Percentiles rank a stretch among this genome's conserved stretches.
Conservation (phyloP, 495 filamentous ascomycete genomes). For the Xylaria bambusicola region DNA sequence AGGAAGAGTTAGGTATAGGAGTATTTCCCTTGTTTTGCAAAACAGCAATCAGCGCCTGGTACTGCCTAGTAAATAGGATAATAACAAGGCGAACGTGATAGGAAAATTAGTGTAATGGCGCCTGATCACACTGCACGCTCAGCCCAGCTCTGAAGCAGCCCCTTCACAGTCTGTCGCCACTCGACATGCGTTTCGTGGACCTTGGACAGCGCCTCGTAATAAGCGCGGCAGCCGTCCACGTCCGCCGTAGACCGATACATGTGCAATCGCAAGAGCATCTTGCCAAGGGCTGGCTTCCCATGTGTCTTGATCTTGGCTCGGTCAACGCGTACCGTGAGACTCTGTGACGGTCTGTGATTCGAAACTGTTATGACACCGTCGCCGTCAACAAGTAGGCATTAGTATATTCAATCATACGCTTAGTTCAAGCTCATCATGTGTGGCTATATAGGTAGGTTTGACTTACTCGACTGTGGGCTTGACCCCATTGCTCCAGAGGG, state of each 20-base stretch:
- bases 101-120: too few relatives aligned
- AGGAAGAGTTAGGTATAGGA: too few relatives aligned
- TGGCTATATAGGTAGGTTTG: slow-evolving; percentile 29
- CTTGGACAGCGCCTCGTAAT: slow-evolving; percentile 43
- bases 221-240: slow-evolving; percentile 35
- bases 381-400: slow-evolving; percentile 37
- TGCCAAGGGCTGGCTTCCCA: slow-evolving; percentile 45
- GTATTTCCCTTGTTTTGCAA: too few relatives aligned
- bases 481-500: slow-evolving; percentile 43
- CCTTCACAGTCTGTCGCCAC: slow-evolving; percentile 45
- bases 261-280: slow-evolving; percentile 46
- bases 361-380: slow-evolving; percentile 34
- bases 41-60: too few relatives aligned
- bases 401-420: too few relatives aligned
- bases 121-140: too few relatives aligned
- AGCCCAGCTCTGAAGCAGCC: too few relatives aligned
- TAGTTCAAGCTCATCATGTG: slow-evolving; percentile 49
- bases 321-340: slow-evolving; percentile 40
- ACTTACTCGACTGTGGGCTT: slow-evolving; percentile 46
- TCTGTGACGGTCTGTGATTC: slow-evolving; percentile 19
- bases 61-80: too few relatives aligned
- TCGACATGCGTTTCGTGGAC: slow-evolving; percentile 40
- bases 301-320: slow-evolving; percentile 38
- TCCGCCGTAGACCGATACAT: slow-evolving; percentile 53
- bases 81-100: too few relatives aligned